These are phyloP conservation scores for Stemphylium vesicarium DNA, from an alignment of 2,329 filamentous ascomycete species.

Conservation along the genomic window DNA sequence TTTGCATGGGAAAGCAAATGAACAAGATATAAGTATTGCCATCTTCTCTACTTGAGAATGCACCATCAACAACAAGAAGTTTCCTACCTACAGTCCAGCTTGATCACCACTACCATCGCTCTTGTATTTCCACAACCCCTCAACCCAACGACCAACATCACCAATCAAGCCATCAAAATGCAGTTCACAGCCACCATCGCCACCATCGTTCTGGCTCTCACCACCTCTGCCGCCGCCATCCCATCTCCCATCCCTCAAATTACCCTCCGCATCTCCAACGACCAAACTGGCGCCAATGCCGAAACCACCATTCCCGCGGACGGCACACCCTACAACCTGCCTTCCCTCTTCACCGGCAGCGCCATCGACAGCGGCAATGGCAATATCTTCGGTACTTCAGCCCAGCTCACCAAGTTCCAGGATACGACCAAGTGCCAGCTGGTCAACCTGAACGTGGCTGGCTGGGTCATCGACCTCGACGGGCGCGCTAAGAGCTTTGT, in stretches of 20 bases:
- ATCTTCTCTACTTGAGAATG: not conserved
- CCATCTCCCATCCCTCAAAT: slow-evolving; percentile 4
- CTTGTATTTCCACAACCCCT: not conserved
- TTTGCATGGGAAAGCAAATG: not conserved
- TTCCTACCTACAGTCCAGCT: slow-evolving; percentile 5
- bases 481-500: slow-evolving; percentile 23
- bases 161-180: slow-evolving; percentile 15
- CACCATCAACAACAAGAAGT: slow-evolving; percentile 2
- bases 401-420: slow-evolving; percentile 15
- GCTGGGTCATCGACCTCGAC: slow-evolving; percentile 15
- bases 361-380: slow-evolving; percentile 13
- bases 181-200: slow-evolving; percentile 20
- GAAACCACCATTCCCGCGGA: slow-evolving; percentile 15
- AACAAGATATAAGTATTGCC: slow-evolving; percentile 2
- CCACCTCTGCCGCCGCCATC: slow-evolving; percentile 7
- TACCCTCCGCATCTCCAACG: slow-evolving; percentile 19
- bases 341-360: slow-evolving; percentile 11
- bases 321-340: slow-evolving; percentile 1
- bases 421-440: slow-evolving; percentile 19
- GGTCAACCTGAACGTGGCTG: slow-evolving; percentile 3
- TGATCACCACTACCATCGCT: not conserved
- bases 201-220: slow-evolving; percentile 14
- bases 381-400: slow-evolving; percentile 17
- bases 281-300: slow-evolving; percentile 11
- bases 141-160: not conserved